phyloP scores from a whole-genome alignment of 2,329 filamentous ascomycete genomes.

The Penicillium brasilianum region DNA sequence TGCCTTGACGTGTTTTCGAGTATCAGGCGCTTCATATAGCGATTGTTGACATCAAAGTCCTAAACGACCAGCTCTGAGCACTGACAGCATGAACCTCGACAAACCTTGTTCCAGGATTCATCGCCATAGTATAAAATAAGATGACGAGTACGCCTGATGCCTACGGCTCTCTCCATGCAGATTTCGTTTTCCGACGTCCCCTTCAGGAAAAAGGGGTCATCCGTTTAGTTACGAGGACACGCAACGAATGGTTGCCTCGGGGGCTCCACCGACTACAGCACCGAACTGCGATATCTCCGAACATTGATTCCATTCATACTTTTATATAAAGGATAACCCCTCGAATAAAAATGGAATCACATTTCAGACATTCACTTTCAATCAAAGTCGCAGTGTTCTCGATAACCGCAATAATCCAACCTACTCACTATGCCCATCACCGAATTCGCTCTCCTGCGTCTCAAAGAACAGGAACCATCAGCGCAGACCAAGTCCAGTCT shows the following conservation, averaged over 20 bases:
- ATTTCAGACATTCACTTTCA: too few species aligned
- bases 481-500: constrained; percentile 38
- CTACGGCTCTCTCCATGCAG: not conserved
- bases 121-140: not conserved
- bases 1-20: too few species aligned
- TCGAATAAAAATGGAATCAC: too few species aligned
- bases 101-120: too few species aligned
- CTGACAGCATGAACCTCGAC: too few species aligned
- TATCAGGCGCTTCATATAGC: too few species aligned
- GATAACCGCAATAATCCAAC: too few species aligned
- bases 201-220: not conserved
- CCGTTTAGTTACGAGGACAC: not conserved
- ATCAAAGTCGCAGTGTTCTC: too few species aligned
- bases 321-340: not conserved
- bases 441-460: constrained; percentile 52
- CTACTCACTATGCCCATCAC: constrained; percentile 33
- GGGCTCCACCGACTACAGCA: not conserved
- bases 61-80: too few species aligned
- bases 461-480: constrained; percentile 33
- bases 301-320: not conserved
- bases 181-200: not conserved
- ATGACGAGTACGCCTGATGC: not conserved
- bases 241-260: not conserved
- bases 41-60: too few species aligned
- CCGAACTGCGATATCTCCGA: too few species aligned